Percentiles rank a stretch among this genome's conserved stretches.
phyloP scores from a whole-genome alignment of 768 basidiomycete genomes.

The Lactarius trivialis region DNA sequence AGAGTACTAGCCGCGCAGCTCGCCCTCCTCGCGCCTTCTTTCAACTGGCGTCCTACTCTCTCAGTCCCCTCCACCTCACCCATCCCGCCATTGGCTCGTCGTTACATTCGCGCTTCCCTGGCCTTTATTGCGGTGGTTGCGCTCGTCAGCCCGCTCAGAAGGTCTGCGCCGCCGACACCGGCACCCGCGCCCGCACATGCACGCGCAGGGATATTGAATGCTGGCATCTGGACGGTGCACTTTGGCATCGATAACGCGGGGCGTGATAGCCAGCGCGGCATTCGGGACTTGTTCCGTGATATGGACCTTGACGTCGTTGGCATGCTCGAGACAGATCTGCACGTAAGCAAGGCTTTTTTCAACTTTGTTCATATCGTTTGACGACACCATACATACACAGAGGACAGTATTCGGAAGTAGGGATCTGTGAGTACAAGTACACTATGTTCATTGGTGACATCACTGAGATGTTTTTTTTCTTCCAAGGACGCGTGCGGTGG shows the following conservation, averaged over 20 bases:
- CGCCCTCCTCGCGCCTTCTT: slow-evolving; percentile 42
- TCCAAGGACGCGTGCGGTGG: slow-evolving; percentile 62
- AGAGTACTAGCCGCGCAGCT: slow-evolving; percentile 55
- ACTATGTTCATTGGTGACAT: background rate
- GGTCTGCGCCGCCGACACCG: slow-evolving; percentile 9
- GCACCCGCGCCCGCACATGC: slow-evolving; percentile 46
- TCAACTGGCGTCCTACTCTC: slow-evolving; percentile 35
- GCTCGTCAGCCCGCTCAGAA: slow-evolving; percentile 20
- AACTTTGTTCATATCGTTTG: background rate
- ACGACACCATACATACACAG: slow-evolving; percentile 29
- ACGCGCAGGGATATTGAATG: slow-evolving; percentile 59
- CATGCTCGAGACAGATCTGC: slow-evolving; percentile 77
- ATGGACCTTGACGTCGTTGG: slow-evolving; percentile 85
- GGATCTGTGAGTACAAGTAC: slow-evolving; percentile 52
- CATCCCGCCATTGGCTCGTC: slow-evolving; percentile 3
- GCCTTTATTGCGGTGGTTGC: slow-evolving; percentile 22
- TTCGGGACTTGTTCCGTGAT: slow-evolving; percentile 60
- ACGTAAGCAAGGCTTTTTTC: slow-evolving; percentile 42
- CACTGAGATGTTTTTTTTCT: slow-evolving; percentile 12
- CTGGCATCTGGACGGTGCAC: slow-evolving; percentile 90
- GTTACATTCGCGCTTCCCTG: slow-evolving; percentile 18
- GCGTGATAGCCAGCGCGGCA: slow-evolving; percentile 62
- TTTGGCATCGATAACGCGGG: slow-evolving; percentile 78
- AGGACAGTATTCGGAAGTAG: slow-evolving; percentile 76
- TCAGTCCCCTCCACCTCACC: background rate